A percentile compares a stretch with the other conserved stretches of the same genome.
Evolutionary conservation across 148 eudicot genomes (phyloP).

Genomic region (Amaranthus palmeri): DNA sequence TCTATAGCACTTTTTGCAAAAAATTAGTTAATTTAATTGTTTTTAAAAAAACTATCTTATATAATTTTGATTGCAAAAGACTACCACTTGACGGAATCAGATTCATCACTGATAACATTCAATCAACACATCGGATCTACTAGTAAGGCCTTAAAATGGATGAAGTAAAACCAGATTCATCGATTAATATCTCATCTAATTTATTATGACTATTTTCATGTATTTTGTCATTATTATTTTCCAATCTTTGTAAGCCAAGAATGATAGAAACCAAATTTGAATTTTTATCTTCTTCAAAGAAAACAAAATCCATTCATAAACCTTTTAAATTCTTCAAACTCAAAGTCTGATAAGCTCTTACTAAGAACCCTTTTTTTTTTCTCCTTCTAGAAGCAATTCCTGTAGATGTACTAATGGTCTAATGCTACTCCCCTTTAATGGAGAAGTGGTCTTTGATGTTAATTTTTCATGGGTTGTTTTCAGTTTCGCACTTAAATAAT

Average conservation of each 20-base stretch:
- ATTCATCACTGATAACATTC: too few relatives aligned
- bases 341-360: slow-evolving; percentile 75
- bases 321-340: slow-evolving; percentile 68
- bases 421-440: slow-evolving; percentile 1
- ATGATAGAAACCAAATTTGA: slow-evolving; percentile 48
- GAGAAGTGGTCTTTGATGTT: background rate
- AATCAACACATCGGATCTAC: too few relatives aligned
- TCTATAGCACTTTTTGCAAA: too few relatives aligned
- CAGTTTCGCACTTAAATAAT: background rate
- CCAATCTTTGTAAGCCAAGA: slow-evolving; percentile 65
- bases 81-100: too few relatives aligned
- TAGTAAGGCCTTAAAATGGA: slow-evolving; percentile 44
- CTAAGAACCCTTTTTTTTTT: slow-evolving; percentile 30
- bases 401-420: background rate
- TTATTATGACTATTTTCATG: background rate
- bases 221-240: slow-evolving; percentile 9
- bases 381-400: slow-evolving; percentile 13
- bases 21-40: too few relatives aligned
- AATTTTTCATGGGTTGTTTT: slow-evolving; percentile 7
- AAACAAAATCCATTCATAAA: slow-evolving; percentile 80
- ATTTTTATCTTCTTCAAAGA: slow-evolving; percentile 58
- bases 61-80: too few relatives aligned
- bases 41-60: too few relatives aligned
- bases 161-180: background rate
- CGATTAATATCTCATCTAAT: too few relatives aligned